Evolutionary conservation across 306 rosid genomes (phyloP), one percentile per base, ranked within the genome.

Genomic region (Glycine soja): DNA sequence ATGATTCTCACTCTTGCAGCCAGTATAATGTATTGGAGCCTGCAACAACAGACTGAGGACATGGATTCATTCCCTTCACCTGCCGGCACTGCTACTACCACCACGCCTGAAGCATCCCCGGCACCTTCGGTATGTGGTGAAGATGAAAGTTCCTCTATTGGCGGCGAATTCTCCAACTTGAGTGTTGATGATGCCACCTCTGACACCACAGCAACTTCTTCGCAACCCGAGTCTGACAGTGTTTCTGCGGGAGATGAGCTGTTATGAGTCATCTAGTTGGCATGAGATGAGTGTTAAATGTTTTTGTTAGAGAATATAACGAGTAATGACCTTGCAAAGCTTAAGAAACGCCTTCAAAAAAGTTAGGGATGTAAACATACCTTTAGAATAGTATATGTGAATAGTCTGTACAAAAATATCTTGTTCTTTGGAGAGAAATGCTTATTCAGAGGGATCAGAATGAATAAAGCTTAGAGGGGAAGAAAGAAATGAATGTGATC

Each of bases 11-110:
- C 92, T 51, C 92, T 95, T 34, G 85, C 93, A 12, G 98, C 99
- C 10, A 90, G 97, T 84, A 88, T 96, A 52, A 96, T 96, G 98
- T 93, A 81, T 74, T 93, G 98, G 98, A 92, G 98, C 76, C 87
- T 96, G 81, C 97, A 93, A 79, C 96, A 93, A 78, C 83, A 87
- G 8, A 51, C 69, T 4, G 97, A 92, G 51, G 97, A 88, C 7
- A 10, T 79, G 16, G 94, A 90, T 52, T 81, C 87, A 30, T 61
- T 80, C 67, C 87, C 83, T 43, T 88, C 98, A 2, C 88, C 97
- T 10, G 81, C 91, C 7, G 83, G 52, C 7, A 66, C 89, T 30
- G 71, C 84, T 11, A 76, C 86, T 5, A 79, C 88, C 14, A 74
- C 80, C 59, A 88, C 91, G 0, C 85, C 90, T 0, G 97, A 93